phyloP scores from a whole-genome alignment of 2,329 filamentous ascomycete species.

The Gliomastix tumulicola region DNA sequence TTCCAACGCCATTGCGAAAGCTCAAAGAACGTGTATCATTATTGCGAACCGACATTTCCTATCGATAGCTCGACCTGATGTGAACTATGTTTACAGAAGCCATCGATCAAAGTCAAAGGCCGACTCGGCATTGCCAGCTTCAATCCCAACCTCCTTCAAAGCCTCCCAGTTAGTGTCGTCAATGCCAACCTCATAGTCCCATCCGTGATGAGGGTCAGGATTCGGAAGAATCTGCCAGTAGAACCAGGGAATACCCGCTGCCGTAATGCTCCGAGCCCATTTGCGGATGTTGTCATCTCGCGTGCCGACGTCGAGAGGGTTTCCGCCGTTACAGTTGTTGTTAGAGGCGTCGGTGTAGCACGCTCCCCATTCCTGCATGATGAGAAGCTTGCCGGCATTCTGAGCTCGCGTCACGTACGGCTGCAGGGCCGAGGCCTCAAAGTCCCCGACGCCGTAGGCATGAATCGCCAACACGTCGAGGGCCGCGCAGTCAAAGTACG shows the following conservation, averaged over 20 bases:
- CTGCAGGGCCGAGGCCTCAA: slow-evolving; percentile 10
- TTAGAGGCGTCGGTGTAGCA: slow-evolving; percentile 19
- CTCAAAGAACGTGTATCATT: too few species aligned
- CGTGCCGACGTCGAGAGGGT: slow-evolving; percentile 4
- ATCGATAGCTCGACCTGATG: too few species aligned
- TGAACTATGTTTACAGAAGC: too few species aligned
- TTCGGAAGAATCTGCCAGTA: slow-evolving; percentile 26
- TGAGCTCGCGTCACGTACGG: slow-evolving; percentile 16
- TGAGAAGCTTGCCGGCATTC: slow-evolving; percentile 19
- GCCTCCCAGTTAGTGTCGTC: slow-evolving; percentile 12
- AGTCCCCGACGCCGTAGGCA: slow-evolving; percentile 16
- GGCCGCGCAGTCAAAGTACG: slow-evolving; percentile 7
- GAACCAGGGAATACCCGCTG: slow-evolving; percentile 20
- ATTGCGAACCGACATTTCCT: too few species aligned
- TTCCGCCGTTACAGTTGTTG: slow-evolving; percentile 14
- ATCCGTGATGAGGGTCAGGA: slow-evolving; percentile 16
- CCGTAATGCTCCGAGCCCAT: slow-evolving; percentile 16
- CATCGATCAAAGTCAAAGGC: slow-evolving; percentile 7
- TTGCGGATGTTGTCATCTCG: slow-evolving; percentile 16
- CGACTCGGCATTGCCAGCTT: slow-evolving; percentile 4
- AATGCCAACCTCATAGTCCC: slow-evolving; percentile 23
- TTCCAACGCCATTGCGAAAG: too few species aligned
- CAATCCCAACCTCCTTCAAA: slow-evolving; percentile 6
- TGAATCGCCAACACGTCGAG: slow-evolving; percentile 12
- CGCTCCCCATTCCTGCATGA: slow-evolving; percentile 19